Evolutionary conservation across 768 basidiomycete genomes (phyloP).

Genomic region (Pulveroboletus sp.): DNA sequence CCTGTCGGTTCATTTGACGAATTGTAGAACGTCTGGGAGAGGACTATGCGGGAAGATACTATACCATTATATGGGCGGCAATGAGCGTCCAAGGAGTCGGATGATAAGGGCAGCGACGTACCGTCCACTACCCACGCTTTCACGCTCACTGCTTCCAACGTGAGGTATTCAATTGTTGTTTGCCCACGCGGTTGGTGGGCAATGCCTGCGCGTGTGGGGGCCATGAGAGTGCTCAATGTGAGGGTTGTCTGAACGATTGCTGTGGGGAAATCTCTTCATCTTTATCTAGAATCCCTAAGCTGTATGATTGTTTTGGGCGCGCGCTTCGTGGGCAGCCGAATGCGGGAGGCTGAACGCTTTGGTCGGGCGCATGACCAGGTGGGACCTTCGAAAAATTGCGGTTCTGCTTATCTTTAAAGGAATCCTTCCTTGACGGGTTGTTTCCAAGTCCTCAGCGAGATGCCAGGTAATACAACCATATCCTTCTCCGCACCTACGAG

Average conservation of each 20-base stretch:
- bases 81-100: background rate
- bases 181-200: slow-evolving; percentile 28
- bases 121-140: slow-evolving; percentile 43
- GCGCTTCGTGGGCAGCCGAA: slow-evolving; percentile 3
- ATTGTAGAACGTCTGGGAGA: slow-evolving; percentile 42
- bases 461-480: background rate
- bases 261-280: background rate
- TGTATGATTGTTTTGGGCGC: background rate
- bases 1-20: slow-evolving; percentile 34
- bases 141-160: slow-evolving; percentile 40
- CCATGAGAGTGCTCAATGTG: slow-evolving; percentile 13
- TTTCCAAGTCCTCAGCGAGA: background rate
- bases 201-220: slow-evolving; percentile 26
- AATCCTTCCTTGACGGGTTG: slow-evolving; percentile 6
- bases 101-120: slow-evolving; percentile 18
- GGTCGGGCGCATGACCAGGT: slow-evolving; percentile 1
- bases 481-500: background rate
- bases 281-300: slow-evolving; percentile 12
- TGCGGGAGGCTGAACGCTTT: slow-evolving; percentile 1
- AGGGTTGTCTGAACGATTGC: slow-evolving; percentile 1
- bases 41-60: slow-evolving; percentile 44
- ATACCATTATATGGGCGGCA: background rate
- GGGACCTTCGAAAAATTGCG: no score
- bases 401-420: slow-evolving; percentile 7
- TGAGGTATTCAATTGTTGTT: slow-evolving; percentile 29